Evolutionary conservation across 257 asterid genomes (phyloP).

Genomic region (Solanum raphanifolium): DNA sequence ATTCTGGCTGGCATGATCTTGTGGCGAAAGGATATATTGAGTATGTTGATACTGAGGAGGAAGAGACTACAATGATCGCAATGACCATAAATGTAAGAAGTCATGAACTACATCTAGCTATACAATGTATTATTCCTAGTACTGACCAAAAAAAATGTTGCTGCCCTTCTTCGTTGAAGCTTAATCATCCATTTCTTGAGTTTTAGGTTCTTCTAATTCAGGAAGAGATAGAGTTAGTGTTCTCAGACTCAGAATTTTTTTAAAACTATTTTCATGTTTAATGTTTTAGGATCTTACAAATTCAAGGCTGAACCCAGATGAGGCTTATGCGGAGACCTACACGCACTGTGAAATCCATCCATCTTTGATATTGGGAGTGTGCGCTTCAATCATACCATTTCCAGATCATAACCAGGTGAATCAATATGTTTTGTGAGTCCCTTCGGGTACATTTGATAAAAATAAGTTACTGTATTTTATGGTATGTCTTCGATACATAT

Average conservation of each 20-base stretch:
- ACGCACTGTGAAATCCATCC: constrained; percentile 99
- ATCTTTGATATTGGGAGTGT: constrained; percentile 84
- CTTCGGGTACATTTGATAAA: background rate
- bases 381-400: constrained; percentile 96
- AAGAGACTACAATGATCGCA: constrained; percentile 96
- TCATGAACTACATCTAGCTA: background rate
- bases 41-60: constrained; percentile 77
- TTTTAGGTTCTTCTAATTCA: constrained; percentile 9
- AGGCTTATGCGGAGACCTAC: constrained; percentile 85
- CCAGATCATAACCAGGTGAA: constrained; percentile 97
- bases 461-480: background rate
- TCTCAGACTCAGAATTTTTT: background rate
- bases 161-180: constrained; percentile 10
- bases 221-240: background rate
- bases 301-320: constrained; percentile 59
- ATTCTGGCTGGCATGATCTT: constrained; percentile 28
- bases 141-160: constrained; percentile 2
- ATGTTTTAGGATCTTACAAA: constrained; percentile 54
- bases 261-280: background rate
- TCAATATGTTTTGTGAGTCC: background rate
- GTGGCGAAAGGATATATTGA: constrained; percentile 20
- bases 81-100: constrained; percentile 82
- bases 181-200: constrained; percentile 10
- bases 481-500: background rate
- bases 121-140: background rate